Base-by-base conservation (phyloP, 805 yeast genomes). In the Pichia kluyveri region DNA sequence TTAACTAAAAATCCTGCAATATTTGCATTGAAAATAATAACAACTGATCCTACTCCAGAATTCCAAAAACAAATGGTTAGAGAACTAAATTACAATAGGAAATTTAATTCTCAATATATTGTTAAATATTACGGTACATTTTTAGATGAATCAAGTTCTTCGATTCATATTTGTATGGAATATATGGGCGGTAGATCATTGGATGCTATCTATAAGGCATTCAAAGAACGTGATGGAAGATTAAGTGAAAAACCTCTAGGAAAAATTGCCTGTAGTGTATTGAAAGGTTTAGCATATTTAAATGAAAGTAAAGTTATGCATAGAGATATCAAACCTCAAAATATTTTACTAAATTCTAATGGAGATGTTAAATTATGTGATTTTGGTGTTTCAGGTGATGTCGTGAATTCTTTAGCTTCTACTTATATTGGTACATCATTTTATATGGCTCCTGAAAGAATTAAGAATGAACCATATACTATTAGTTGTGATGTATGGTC, bases 381-480 rank as follows among this genome's bases (percentile, higher is more conserved):
- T 68, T 93, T 93, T 69, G 99, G 99, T 19, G 99, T 93, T 28
- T 83, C 95, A 60, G 99, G 99, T 11, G 96, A 88, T 60, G 96
- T 93, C 18, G 96, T 91, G 32, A 85, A 93, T 64, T 88, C 96
- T 0, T 70, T 93, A 42, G 98, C 98, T 1, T 87, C 96, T 1
- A 93, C 99, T 0, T 93, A 90, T 61, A 93, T 96, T 0, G 99
- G 99, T 2, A 93, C 99, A 0, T 90, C 96, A 11, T 91, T 87
- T 62, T 93, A 93, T 65, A 93, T 93, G 99, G 98, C 99, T 0
- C 99, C 99, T 0, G 99, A 93, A 65, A 75, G 99, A 57, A 91
- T 93, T 45, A 86, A 86, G 69, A 97, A 96, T 30, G 91, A 88
- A 60, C 93, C 96, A 1, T 93, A 93, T 61, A 84, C 96, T 11